Conservation (phyloP, 2,329 filamentous ascomycete genomes). For the Arthroderma sp. region DNA sequence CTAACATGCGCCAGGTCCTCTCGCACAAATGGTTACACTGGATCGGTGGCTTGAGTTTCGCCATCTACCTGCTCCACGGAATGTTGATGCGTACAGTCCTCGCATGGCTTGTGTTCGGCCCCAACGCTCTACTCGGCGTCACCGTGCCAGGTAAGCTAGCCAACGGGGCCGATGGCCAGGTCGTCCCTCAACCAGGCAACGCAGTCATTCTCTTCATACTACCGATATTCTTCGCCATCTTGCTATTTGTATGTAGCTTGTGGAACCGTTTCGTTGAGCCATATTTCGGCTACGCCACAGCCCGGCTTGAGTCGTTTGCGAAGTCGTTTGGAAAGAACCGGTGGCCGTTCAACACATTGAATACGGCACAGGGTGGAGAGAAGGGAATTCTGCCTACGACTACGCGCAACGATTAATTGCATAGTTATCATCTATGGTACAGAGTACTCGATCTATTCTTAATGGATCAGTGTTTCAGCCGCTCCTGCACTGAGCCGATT, state of each 20-base stretch:
- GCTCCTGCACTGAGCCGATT: neutral
- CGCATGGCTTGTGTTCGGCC: conserved; percentile 48
- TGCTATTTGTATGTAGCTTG: conserved; percentile 37
- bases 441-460: neutral
- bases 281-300: conserved; percentile 29
- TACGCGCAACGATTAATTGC: neutral
- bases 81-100: conserved; percentile 48
- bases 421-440: neutral
- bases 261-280: conserved; percentile 47
- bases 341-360: neutral
- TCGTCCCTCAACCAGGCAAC: conserved; percentile 28
- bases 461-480: neutral
- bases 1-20: conserved; percentile 40
- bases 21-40: conserved; percentile 47
- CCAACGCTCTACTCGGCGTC: conserved; percentile 18
- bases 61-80: conserved; percentile 53
- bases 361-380: neutral
- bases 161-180: neutral
- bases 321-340: conserved; percentile 10
- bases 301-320: conserved; percentile 18
- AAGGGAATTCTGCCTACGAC: neutral
- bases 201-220: conserved; percentile 31
- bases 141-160: neutral
- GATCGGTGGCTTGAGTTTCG: conserved; percentile 53
- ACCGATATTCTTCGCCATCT: conserved; percentile 37